phyloP scores from a whole-genome alignment of 2,329 filamentous ascomycete species.

The Dactylellina parvicollis region DNA sequence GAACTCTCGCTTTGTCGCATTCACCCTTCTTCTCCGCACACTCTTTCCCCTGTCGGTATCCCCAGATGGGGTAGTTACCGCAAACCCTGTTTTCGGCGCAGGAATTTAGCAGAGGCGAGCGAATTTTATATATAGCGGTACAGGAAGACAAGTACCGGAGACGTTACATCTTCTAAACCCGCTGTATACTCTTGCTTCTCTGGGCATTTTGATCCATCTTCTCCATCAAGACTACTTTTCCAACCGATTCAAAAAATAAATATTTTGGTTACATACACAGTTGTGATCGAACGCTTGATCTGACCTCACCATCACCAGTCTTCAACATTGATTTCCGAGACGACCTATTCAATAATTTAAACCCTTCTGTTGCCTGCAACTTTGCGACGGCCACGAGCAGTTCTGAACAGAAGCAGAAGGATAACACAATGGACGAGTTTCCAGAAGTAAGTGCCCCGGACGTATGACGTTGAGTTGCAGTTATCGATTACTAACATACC shows the following conservation, averaged over 20 bases:
- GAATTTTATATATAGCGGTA: slow-evolving; percentile 51
- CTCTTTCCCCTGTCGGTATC: slow-evolving; percentile 19
- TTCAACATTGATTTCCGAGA: slow-evolving; percentile 36
- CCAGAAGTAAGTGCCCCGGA: slow-evolving; percentile 27
- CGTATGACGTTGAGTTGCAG: not conserved
- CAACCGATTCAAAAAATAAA: too few relatives aligned
- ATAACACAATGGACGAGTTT: slow-evolving; percentile 25
- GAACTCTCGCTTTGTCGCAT: slow-evolving; percentile 29
- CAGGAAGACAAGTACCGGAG: slow-evolving; percentile 12
- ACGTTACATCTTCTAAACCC: slow-evolving; percentile 27
- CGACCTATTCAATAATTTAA: slow-evolving; percentile 42
- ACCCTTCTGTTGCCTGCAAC: slow-evolving; percentile 28
- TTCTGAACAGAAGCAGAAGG: not conserved
- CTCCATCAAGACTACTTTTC: slow-evolving; percentile 8
- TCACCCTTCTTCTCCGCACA: slow-evolving; percentile 53
- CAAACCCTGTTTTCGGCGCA: slow-evolving; percentile 24
- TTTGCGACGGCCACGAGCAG: not conserved
- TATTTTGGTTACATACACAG: slow-evolving; percentile 18
- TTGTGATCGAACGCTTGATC: not conserved
- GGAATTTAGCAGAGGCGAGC: slow-evolving; percentile 37
- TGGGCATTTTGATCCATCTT: slow-evolving; percentile 9
- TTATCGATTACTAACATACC: slow-evolving; percentile 12
- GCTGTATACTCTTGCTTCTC: slow-evolving; percentile 29
- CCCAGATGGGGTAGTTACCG: slow-evolving; percentile 51
- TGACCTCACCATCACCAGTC: slow-evolving; percentile 18